Base-by-base conservation (phyloP, 1,284 basidiomycete genomes). In the Cryptococcus floricola region DNA sequence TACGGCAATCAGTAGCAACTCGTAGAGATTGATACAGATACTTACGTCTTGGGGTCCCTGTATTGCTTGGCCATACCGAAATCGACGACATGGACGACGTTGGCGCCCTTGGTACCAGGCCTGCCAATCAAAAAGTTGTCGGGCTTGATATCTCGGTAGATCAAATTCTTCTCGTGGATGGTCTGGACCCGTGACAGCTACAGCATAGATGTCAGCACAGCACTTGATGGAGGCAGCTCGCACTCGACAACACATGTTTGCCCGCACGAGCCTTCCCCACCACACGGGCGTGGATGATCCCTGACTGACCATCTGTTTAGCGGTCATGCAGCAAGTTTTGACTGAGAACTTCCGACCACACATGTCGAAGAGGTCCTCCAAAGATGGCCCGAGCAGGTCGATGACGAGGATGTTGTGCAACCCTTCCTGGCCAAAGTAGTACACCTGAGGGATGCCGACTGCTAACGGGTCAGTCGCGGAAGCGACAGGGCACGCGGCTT, bases 51-150 rank as follows among this genome's bases (percentile, higher is more conserved):
- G 25, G 92, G 91, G 75, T 97, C 93, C 48, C 93, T 87, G 75
- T 96, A 97, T 77, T 95, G 92, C 80, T 97, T 97, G 41, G 93
- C 93, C 92, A 96, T 95, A 56, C 93, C 93, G 74, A 97, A 96
- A 77, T 96, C 92, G 65, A 95, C 89, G 28, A 83, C 83, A 72
- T 94, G 89, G 65, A 98, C 87, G 16, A 85, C 82, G 71, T 92
- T 91, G 43, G 89, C 83, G 47, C 82, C 84, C 79, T 95, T 95
- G 47, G 90, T 94, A 41, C 86, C 87, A 12, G 91, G 89, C 19
- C 91, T 84, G 37, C 93, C 93, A 69, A 96, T 89, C 64, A 97
- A 81, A 76, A 97, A 97, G 79, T 96, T 96, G 80, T 97, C 93
- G 5, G 92, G 92, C 77, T 97, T 97, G 81, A 97, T 97, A 75